Base-by-base conservation (phyloP, 2,329 filamentous ascomycete genomes). In the Ceratocystis alfenasii region DNA sequence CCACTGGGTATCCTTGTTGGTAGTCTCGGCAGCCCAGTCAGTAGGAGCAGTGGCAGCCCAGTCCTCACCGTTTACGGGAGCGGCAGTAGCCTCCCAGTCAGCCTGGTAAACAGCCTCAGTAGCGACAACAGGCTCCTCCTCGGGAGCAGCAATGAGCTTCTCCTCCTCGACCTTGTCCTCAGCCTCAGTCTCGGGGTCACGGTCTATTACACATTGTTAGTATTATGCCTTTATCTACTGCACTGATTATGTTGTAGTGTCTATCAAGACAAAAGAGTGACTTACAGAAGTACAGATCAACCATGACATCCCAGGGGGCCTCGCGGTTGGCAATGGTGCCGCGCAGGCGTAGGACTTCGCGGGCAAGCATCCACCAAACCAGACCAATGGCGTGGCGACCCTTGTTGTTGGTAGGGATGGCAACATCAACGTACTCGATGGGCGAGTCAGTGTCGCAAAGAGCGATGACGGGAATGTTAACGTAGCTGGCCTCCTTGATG, bases 361-460 rank as follows among this genome's bases (percentile, higher is more conserved):
- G 94, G 78, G 94, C 93, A 74, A 99, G 86, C 87, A 99, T 88
- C 94, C 94, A 99, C 94, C 94, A 99, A 83, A 99, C 79, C 75
- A 94, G 85, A 84, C 94, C 94, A 75, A 99, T 99, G 78, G 95
- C 87, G 83, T 97, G 92, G 78, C 94, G 93, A 84, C 92, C 93
- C 89, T 99, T 99, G 90, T 99, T 99, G 90, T 99, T 99, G 83
- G 94, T 96, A 76, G 94, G 94, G 81, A 99, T 99, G 80, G 94
- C 94, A 80, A 97, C 90, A 77, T 99, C 94, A 78, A 99, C 94
- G 83, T 93, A 99, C 83, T 99, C 93, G 80, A 94, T 97, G 76
- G 94, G 94, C 69, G 94, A 97, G 85, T 99, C 94, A 77, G 93
- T 96, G 82, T 99, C 94, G 84, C 89, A 94, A 74, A 99, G 92